Evolutionary conservation across 768 basidiomycete genomes (phyloP), one percentile per base, ranked within the genome.

Genomic region (Rhizopogon rudus): DNA sequence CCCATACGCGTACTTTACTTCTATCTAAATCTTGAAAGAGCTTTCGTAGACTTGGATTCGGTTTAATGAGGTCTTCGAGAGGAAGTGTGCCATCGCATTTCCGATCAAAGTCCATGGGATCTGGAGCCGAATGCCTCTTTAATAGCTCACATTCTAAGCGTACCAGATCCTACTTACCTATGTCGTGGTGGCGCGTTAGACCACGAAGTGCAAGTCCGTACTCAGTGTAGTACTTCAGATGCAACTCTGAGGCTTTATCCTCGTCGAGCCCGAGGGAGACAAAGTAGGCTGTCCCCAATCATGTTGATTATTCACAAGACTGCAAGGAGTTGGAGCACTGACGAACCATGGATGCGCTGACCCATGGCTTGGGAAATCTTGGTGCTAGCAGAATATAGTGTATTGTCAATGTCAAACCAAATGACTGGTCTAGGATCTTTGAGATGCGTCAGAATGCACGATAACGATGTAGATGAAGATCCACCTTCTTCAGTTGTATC

Each of bases 391-490:
- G 90, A 88, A 67, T 93, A 94, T 14, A 94, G 77, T 3, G 91
- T 92, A 63, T 94, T 93, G 70, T 93, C 92, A 56, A 93, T 90
- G 65, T 93, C 91, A 57, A 93, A 82, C 81, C 85, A 93, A 50
- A 91, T 76, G 48, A 91, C 71, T 57, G 69, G 69, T 13, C 84
- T 81, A 40, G 81, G 77, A 75, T 89, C 87, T 68, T 58, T 56
- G 39, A 25, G 10, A 12, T 13, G 33, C 5, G 3, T 28, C 39
- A 62, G 43, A 60, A 58, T 54, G 48, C 20, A 17, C 2, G 14
- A 35, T 16, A 46, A 40, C 6, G 58, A 35, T 31, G 33, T 5
- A 1, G 4, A 44, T 35, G 8, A 3, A 35, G 52, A 25, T 53
- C 22, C 22, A 70, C 68, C 70, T 68, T 71, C 70, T 35, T 49